Evolutionary conservation across 2,329 filamentous ascomycete genomes (phyloP), one percentile per base, ranked within the genome.

Genomic region (Periconia sp.): DNA sequence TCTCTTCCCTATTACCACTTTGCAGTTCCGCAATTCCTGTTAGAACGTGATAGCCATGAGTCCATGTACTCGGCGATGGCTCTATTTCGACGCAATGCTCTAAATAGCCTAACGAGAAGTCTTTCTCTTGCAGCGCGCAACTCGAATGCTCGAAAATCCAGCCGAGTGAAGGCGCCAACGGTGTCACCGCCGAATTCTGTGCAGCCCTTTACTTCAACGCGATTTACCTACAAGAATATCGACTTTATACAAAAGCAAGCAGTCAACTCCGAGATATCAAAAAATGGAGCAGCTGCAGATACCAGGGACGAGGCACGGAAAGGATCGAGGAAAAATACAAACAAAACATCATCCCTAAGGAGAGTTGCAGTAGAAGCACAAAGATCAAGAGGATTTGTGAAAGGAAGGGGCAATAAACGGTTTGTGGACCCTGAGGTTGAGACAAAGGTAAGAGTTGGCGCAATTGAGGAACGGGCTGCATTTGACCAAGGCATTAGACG

Each of bases 331-430:
- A 69, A 68, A 34, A 59, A 56, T 55, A 58, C 58, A 15, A 51
- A 44, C 36, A 68, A 67, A 39, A 68, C 66, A 13, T 69, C 86
- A 49, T 94, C 89, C 2, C 76, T 96, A 22, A 84, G 92, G 41
- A 82, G 91, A 45, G 90, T 95, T 10, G 90, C 92, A 22, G 87
- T 90, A 13, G 90, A 94, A 59, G 91, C 92, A 13, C 90, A 96
- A 71, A 75, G 72, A 54, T 82, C 74, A 45, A 78, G 73, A 57
- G 75, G 75, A 1, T 73, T 81, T 52, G 71, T 84, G 50, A 77
- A 76, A 57, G 70, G 75, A 36, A 64, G 59, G 42, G 74, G 75
- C 13, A 67, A 64, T 39, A 68, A 65, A 31, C 65, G 67, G 33
- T 74, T 76, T 47, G 66, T 78, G 33, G 71, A 76, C 47, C 75